Conservation (phyloP, 2,329 filamentous ascomycete genomes). For the Cyphellophora attinorum region DNA sequence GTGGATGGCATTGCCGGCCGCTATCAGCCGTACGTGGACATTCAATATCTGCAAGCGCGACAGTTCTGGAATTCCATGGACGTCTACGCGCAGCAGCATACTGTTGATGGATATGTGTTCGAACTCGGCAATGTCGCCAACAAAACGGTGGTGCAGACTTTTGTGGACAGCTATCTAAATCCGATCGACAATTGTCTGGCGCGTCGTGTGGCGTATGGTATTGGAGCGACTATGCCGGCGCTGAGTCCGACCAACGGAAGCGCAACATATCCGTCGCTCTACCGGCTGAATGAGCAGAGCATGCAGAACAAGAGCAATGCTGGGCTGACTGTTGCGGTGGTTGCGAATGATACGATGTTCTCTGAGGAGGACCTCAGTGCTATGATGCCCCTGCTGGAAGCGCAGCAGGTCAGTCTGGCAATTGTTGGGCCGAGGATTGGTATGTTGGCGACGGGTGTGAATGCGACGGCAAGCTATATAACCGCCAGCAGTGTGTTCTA, state of each 20-base stretch:
- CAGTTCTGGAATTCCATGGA: constrained; percentile 28
- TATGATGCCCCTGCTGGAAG: constrained; percentile 8
- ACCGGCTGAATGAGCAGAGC: constrained; percentile 6
- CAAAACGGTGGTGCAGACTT: constrained; percentile 8
- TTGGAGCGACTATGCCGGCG: constrained; percentile 14
- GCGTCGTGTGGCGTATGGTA: constrained; percentile 15
- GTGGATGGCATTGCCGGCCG: constrained; percentile 61
- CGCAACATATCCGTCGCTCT: constrained; percentile 9
- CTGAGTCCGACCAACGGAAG: constrained; percentile 7
- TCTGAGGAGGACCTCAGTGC: constrained; percentile 8
- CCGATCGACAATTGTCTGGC: constrained; percentile 19
- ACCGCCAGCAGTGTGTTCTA: constrained; percentile 15
- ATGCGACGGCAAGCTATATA: constrained; percentile 12
- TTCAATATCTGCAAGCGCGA: constrained; percentile 28
- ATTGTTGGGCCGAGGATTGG: constrained; percentile 13
- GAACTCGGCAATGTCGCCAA: constrained; percentile 21
- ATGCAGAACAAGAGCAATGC: constrained; percentile 12
- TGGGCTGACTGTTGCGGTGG: constrained; percentile 13
- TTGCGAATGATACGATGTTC: constrained; percentile 12
- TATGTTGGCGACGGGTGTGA: constrained; percentile 9
- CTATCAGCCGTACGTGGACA: constrained; percentile 37
- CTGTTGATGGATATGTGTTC: constrained; percentile 27
- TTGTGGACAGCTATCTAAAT: constrained; percentile 16
- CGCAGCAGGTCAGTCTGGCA: constrained; percentile 9
- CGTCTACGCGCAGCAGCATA: constrained; percentile 25